These are phyloP conservation scores for Actinomortierella wolfii DNA, from an alignment of 371 early-diverging fungal species.

Conservation along the genomic window DNA sequence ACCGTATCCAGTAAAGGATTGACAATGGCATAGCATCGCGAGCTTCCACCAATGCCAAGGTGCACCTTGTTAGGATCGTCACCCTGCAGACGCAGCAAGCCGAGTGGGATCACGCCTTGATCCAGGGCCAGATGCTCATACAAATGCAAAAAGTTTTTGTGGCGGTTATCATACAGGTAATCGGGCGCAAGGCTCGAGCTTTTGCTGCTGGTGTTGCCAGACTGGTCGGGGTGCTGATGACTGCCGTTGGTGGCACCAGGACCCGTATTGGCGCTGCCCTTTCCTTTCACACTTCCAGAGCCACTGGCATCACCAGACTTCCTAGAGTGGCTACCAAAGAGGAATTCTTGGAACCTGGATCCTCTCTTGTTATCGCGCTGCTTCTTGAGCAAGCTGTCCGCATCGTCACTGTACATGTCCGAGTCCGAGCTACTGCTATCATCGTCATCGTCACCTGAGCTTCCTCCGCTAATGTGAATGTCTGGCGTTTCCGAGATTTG, in stretches of 20 bases:
- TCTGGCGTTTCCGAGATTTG: not conserved
- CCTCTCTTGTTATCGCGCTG: too few relatives aligned
- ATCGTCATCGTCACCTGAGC: too few relatives aligned
- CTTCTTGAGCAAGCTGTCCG: too few relatives aligned
- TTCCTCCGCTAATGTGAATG: too few relatives aligned
- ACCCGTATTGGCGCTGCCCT: not conserved
- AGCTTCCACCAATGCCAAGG: constrained; percentile 43
- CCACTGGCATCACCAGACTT: too few relatives aligned
- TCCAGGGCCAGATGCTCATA: constrained; percentile 52
- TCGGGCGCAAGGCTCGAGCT: constrained; percentile 24
- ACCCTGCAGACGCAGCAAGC: constrained; percentile 45
- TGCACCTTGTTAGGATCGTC: constrained; percentile 45
- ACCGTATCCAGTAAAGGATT: constrained; percentile 41
- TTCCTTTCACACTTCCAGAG: not conserved
- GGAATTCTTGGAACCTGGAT: too few relatives aligned
- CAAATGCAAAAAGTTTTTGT: constrained; percentile 49
- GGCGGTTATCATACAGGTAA: constrained; percentile 39
- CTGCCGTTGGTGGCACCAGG: constrained; percentile 1
- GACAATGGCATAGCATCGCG: constrained; percentile 41
- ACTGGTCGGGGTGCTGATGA: constrained; percentile 1
- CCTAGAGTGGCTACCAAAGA: too few relatives aligned
- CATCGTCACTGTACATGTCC: too few relatives aligned
- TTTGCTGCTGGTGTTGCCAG: constrained; percentile 4
- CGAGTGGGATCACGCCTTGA: constrained; percentile 50
- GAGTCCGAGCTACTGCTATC: too few relatives aligned